Evolutionary conservation across 2,329 filamentous ascomycete species (phyloP).

Genomic region (Hypomyces rosellus): DNA sequence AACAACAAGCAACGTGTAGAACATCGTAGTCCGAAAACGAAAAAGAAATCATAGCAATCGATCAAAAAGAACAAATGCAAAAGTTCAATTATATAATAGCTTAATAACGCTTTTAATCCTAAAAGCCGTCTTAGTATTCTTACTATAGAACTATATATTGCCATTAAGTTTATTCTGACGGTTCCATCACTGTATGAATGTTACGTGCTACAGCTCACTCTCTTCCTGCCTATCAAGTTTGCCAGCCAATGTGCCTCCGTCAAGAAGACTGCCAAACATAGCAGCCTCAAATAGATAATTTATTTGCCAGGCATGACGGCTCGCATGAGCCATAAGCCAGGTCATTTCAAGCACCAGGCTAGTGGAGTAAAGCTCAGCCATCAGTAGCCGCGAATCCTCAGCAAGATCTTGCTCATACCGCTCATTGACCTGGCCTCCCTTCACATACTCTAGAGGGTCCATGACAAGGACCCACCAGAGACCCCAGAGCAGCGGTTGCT

Average conservation of each 20-base stretch:
- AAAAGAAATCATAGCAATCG: too few species aligned
- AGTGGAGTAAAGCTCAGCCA: slow-evolving; percentile 19
- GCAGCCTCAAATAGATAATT: slow-evolving; percentile 26
- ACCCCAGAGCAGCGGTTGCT: slow-evolving; percentile 10
- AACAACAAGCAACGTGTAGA: too few species aligned
- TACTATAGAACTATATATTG: too few species aligned
- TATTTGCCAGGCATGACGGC: slow-evolving; percentile 24
- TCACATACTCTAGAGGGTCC: slow-evolving; percentile 14
- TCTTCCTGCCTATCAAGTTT: slow-evolving; percentile 20
- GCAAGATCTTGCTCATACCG: slow-evolving; percentile 11
- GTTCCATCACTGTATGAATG: too few species aligned
- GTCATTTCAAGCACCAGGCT: slow-evolving; percentile 14
- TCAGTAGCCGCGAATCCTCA: slow-evolving; percentile 11
- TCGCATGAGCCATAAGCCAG: slow-evolving; percentile 17
- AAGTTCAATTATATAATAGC: too few species aligned
- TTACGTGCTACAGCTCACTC: too few species aligned
- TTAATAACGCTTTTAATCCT: too few species aligned
- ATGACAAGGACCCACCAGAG: slow-evolving; percentile 15
- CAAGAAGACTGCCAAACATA: slow-evolving; percentile 28
- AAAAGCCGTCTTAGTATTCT: too few species aligned
- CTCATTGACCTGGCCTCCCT: slow-evolving; percentile 13
- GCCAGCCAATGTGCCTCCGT: slow-evolving; percentile 21
- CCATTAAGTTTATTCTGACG: too few species aligned
- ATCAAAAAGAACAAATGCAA: too few species aligned
- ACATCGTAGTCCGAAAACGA: too few species aligned